Conservation (phyloP, 305 asterid species). For the Euphrasia arctica region DNA sequence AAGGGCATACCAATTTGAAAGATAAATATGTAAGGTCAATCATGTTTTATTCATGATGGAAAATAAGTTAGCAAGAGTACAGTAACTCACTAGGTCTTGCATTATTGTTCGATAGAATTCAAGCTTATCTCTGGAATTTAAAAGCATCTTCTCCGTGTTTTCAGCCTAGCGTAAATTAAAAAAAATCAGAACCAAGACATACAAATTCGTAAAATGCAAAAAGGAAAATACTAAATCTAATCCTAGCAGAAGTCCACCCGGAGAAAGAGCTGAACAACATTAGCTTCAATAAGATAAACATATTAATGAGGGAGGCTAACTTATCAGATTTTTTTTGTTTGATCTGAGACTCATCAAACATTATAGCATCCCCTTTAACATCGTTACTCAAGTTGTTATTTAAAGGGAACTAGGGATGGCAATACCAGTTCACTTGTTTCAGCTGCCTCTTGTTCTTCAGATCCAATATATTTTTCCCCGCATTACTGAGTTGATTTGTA, state of each 20-base stretch:
- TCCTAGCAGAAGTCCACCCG: no score
- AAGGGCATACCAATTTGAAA: slow-evolving; percentile 19
- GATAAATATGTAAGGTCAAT: slow-evolving; percentile 14
- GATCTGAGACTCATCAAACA: no score
- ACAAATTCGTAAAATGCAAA: no score
- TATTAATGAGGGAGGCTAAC: no score
- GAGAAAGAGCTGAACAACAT: no score
- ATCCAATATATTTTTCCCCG: slow-evolving; percentile 41
- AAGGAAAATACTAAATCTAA: no score
- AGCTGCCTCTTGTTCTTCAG: slow-evolving; percentile 43
- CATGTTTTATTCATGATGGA: slow-evolving; percentile 14
- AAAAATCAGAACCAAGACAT: background rate
- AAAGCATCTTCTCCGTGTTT: slow-evolving; percentile 51
- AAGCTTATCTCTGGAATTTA: slow-evolving; percentile 94
- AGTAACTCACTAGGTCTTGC: slow-evolving; percentile 92
- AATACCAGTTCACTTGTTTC: slow-evolving; percentile 61
- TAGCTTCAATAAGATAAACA: no score
- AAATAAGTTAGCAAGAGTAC: slow-evolving; percentile 20
- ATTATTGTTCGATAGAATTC: slow-evolving; percentile 30
- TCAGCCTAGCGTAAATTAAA: slow-evolving; percentile 54
- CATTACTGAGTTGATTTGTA: slow-evolving; percentile 52
- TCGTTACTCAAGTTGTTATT: no score
- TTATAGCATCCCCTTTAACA: no score
- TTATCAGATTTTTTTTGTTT: no score
- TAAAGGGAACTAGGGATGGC: slow-evolving; percentile 16